Evolutionary conservation across 1,284 basidiomycete genomes (phyloP), one percentile per base, ranked within the genome.

Genomic region (Coniferiporia sulphurascens): DNA sequence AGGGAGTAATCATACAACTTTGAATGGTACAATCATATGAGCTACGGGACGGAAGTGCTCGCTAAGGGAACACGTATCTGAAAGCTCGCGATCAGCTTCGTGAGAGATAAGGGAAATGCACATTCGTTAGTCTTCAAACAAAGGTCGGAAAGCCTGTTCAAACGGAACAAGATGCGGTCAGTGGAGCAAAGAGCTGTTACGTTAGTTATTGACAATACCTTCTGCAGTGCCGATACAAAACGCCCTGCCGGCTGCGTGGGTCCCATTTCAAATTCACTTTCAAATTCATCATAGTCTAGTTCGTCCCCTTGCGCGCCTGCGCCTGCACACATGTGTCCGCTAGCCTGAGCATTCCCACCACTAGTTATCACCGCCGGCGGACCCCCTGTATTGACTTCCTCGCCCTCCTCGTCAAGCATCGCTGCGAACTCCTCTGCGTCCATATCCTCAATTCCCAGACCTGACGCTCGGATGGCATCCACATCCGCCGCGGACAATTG

Each of bases 401-500:
- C 82, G 1, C 79, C 86, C 1, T 86, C 85, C 46, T 77, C 85
- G 59, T 86, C 85, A 35, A 88, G 70, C 78, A 89, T 79, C 21
- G 78, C 80, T 34, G 74, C 76, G 48, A 89, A 72, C 67, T 87
- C 85, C 17, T 82, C 77, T n/a, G 71, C 75, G 60, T 78, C 74
- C 85, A 89, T 87, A 61, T 77, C 67, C 65, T 87, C 86, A 38
- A 85, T 75, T 1, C 83, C 86, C 17, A 88, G 70, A 6, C 86
- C 86, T 3, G 83, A 82, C 41, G 77, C 76, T 52, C 75, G 76
- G 38, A 87, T 75, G 7, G 75, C 73, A 56, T 76, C 77, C 62
- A 78, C 73, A 44, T 81, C 78, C 41, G 75, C 76, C 32, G 75
- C 74, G 10, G 85, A 84, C 49, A 85, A 73, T 66, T 89, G 87